phyloP scores from a whole-genome alignment of 78 protist species.

The Kipferlia bialata region DNA sequence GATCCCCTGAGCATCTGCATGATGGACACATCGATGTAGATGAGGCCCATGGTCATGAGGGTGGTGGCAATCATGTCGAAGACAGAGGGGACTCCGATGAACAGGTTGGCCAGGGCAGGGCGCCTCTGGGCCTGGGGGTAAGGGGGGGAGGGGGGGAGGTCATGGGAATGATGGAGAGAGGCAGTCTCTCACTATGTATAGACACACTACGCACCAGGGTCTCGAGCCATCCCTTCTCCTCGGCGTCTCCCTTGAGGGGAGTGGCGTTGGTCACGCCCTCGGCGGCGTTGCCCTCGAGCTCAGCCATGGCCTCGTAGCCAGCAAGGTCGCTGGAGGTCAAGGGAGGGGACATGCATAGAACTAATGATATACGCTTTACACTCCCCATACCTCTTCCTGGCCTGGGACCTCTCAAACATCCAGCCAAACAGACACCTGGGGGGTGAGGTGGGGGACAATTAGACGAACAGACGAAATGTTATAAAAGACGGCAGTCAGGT shows the following conservation, averaged over 20 bases:
- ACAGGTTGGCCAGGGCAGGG: not conserved
- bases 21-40: constrained; percentile 28
- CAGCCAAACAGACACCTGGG: too few relatives aligned
- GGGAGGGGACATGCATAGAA: too few relatives aligned
- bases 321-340: too few relatives aligned
- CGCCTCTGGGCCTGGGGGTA: not conserved
- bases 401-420: too few relatives aligned
- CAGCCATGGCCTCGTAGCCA: too few relatives aligned
- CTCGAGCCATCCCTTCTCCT: not conserved
- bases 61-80: constrained; percentile 30
- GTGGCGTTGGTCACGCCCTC: too few relatives aligned
- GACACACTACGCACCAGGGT: constrained; percentile 1
- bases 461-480: too few relatives aligned
- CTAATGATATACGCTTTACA: too few relatives aligned
- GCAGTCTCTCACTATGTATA: not conserved
- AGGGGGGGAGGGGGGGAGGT: not conserved
- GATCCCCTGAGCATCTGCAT: constrained; percentile 42
- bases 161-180: not conserved
- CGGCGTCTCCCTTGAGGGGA: not conserved
- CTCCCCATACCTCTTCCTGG: too few relatives aligned
- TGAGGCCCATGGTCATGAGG: constrained; percentile 31
- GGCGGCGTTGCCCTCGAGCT: too few relatives aligned
- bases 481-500: too few relatives aligned
- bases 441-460: too few relatives aligned
- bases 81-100: not conserved